A percentile compares a stretch with the other conserved stretches of the same genome.
phyloP scores from a whole-genome alignment of 495 filamentous ascomycete species.

The Hyaloscypha variabilis region DNA sequence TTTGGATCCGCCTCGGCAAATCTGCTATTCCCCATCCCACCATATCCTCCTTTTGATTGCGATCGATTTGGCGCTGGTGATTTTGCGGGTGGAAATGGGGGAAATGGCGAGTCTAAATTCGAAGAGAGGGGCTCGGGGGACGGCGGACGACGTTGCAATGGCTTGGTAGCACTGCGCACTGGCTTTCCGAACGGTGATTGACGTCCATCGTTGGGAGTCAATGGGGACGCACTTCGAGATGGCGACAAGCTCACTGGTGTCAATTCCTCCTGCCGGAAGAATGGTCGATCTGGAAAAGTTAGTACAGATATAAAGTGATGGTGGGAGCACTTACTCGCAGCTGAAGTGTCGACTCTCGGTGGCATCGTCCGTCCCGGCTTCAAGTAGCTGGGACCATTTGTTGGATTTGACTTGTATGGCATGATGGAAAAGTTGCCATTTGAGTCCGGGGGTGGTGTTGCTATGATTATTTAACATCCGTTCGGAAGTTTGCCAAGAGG shows the following conservation, averaged over 20 bases:
- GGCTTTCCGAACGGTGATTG: constrained; percentile 49
- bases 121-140: constrained; percentile 42
- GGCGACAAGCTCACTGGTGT: constrained; percentile 63
- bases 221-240: constrained; percentile 46
- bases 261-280: constrained; percentile 54
- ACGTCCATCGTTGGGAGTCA: constrained; percentile 43
- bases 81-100: constrained; percentile 51
- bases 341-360: constrained; percentile 55
- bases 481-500: background rate
- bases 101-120: constrained; percentile 63
- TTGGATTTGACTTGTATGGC: constrained; percentile 25
- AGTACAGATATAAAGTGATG: background rate
- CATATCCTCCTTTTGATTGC: constrained; percentile 11
- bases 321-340: constrained; percentile 54
- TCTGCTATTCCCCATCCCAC: constrained; percentile 35
- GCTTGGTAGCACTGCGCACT: constrained; percentile 48
- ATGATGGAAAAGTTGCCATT: constrained; percentile 26
- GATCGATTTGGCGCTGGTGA: background rate
- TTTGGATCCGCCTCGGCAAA: constrained; percentile 41
- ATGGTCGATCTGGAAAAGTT: constrained; percentile 60
- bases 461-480: constrained; percentile 15
- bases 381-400: constrained; percentile 27
- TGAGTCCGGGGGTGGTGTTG: constrained; percentile 44
- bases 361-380: constrained; percentile 40
- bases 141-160: constrained; percentile 42